These are phyloP conservation scores for Neckera pumila DNA, from an alignment of 225 moss, liverwort and hornwort species.

Conservation along the genomic window DNA sequence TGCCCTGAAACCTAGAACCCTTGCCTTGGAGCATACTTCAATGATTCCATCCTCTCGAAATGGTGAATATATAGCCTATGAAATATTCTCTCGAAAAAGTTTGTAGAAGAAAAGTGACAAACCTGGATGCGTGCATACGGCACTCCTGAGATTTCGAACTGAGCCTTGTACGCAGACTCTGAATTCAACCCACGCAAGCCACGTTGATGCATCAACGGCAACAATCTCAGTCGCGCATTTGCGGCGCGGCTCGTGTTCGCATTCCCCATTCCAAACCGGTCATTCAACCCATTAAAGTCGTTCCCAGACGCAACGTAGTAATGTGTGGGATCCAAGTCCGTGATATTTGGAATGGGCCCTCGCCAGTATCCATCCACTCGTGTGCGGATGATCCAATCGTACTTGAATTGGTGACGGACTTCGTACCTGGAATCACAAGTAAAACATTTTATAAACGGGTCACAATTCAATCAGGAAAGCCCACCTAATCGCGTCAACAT, in stretches of 20 bases:
- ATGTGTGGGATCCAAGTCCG: neutral
- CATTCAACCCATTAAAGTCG: constrained; percentile 57
- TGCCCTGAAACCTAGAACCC: neutral
- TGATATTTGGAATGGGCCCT: constrained; percentile 20
- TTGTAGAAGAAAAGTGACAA: neutral
- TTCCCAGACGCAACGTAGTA: constrained; percentile 65
- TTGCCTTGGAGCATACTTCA: neutral
- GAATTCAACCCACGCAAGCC: constrained; percentile 56
- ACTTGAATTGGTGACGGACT: constrained; percentile 37
- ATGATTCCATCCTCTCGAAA: neutral
- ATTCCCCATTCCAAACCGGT: constrained; percentile 70
- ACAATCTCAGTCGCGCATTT: constrained; percentile 42
- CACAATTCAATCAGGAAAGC: neutral
- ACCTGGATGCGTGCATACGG: constrained; percentile 5
- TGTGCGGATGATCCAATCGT: constrained; percentile 76
- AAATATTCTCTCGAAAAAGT: neutral
- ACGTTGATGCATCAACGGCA: constrained; percentile 32
- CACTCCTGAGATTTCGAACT: constrained; percentile 21
- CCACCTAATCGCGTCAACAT: neutral
- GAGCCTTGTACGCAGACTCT: constrained; percentile 58
- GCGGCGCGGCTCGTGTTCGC: constrained; percentile 49
- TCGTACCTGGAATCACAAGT: constrained; percentile 12
- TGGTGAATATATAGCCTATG: too few species aligned
- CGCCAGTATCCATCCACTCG: constrained; percentile 81
- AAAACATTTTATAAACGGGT: neutral